Base-by-base conservation (phyloP, 805 yeast genomes). In the Myxozyma udenii region DNA sequence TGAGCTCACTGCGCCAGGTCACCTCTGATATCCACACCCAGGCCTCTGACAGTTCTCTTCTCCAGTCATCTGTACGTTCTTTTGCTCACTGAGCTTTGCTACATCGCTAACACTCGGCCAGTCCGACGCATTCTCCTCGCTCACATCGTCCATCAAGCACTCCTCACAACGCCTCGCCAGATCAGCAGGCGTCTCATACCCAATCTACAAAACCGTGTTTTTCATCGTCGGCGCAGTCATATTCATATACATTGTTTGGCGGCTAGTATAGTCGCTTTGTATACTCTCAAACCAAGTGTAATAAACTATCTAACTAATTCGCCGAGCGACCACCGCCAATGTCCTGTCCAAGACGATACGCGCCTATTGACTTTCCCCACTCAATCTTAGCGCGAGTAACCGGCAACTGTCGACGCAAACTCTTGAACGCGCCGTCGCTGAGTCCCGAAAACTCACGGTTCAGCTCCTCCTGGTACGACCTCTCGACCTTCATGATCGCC, bases 311-410 rank as follows among this genome's bases (percentile, higher is more conserved):
- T 19, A 35, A 44, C 14, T 21, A n/a, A 28, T 25, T 39, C 18
- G 14, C 43, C 4, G 52, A 30, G 14, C 58, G 44, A 9, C 63
- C 62, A 19, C 63, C 63, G 25, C 62, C 60, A 28, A 83, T 89
- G 65, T 85, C 90, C 58, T 81, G 82, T 16, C 98, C 98, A 40
- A 91, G 73, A 64, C 87, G 80, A 71, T 90, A 90, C 66, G 83
- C 86, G 16, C 95, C 95, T 61, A 88, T 87, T 9, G 96, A 87
- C 64, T 80, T 86, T 26, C 95, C 96, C 98, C 98, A 91, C 67
- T 87, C 87, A 63, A 91, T 84, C 67, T 85, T 89, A 16, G 95
- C 79, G 66, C 96, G 78, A 19, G 95, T 91, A 19, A 91, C 83
- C 5, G 98, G 98, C 57, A 91, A 74, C 67, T 87, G 87, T 69